Evolutionary conservation across 2,329 filamentous ascomycete species (phyloP), one percentile per base, ranked within the genome.

Genomic region (Ophidiomyces ophidiicola): DNA sequence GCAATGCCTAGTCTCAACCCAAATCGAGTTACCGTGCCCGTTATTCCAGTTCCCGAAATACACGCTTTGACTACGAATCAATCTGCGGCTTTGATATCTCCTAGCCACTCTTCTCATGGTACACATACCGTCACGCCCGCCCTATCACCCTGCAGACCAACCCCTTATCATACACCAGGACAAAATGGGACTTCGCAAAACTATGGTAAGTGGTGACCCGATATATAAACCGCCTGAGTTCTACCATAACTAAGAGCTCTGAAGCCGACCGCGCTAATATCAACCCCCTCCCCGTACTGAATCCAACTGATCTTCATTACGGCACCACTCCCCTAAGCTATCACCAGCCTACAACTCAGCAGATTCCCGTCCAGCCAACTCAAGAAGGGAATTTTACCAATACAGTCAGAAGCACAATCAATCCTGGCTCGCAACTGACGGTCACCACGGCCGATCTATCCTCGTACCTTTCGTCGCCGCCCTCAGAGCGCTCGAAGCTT

Each of bases 401-500:
- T 10, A 24, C 14, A 20, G 14, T 21, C 11, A 20, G 6, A 6
- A 24, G 14, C 25, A 6, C 11, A 18, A 8, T 15, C 15, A 2
- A 19, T n/a, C 11, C 25, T 8, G n/a, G n/a, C n/a, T 3, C 21
- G 2, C 20, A 4, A 12, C 6, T 25, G 8, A 8, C 26, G 2
- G 23, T 31, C 4, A 35, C 43, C 6, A 29, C 50, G 19, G 35
- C 49, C 26, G 53, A 60, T 24, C 41, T 64, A 3, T 48, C 57
- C 1, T 36, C 48, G 8, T 64, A 61, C 30, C 39, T 57, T 0
- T 45, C 50, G 5, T 46, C 48, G 1, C 54, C 59, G 0, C 53
- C 49, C 1, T 24, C 48, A 2, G 57, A 63, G 38, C 55, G 61
- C 11, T 49, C 52, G 7, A 49, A 47, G 1, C 45, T 54, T 6